Evolutionary conservation across 345 rosid species (phyloP).

Genomic region (Citrus australasica): DNA sequence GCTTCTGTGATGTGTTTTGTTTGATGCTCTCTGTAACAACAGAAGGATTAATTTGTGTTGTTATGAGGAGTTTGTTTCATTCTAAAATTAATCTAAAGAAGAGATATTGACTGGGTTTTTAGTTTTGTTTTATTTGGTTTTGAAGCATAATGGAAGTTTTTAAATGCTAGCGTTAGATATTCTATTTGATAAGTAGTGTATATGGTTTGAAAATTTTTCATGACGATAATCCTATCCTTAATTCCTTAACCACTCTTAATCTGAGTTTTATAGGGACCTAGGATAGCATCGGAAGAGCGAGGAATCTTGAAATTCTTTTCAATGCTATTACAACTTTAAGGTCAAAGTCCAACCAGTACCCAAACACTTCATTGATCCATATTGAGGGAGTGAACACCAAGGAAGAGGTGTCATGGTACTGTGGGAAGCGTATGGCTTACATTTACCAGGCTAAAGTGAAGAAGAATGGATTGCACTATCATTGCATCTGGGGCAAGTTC

Average conservation of each 20-base stretch:
- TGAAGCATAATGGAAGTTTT: neutral
- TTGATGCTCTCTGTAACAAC: neutral
- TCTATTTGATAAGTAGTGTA: neutral
- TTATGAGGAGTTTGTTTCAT: neutral
- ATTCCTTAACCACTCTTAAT: too few species aligned
- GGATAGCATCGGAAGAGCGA: too few species aligned
- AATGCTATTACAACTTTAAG: constrained; percentile 21
- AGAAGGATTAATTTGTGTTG: too few species aligned
- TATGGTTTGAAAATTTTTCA: neutral
- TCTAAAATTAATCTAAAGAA: neutral
- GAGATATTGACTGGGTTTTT: neutral
- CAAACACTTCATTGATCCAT: constrained; percentile 71
- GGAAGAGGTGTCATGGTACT: constrained; percentile 79
- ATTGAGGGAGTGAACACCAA: constrained; percentile 87
- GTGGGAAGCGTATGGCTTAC: constrained; percentile 85
- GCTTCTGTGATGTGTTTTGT: neutral
- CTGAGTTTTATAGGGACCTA: too few species aligned
- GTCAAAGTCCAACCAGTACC: constrained; percentile 88
- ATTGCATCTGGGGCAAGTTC: constrained; percentile 95
- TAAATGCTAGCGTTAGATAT: neutral
- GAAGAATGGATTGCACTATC: constrained; percentile 75
- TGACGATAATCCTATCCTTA: too few species aligned
- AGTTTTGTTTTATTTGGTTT: neutral
- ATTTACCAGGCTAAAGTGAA: constrained; percentile 89
- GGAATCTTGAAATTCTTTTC: too few species aligned